Conservation (phyloP, 129 eudicot genomes). For the Tagetes patula region DNA sequence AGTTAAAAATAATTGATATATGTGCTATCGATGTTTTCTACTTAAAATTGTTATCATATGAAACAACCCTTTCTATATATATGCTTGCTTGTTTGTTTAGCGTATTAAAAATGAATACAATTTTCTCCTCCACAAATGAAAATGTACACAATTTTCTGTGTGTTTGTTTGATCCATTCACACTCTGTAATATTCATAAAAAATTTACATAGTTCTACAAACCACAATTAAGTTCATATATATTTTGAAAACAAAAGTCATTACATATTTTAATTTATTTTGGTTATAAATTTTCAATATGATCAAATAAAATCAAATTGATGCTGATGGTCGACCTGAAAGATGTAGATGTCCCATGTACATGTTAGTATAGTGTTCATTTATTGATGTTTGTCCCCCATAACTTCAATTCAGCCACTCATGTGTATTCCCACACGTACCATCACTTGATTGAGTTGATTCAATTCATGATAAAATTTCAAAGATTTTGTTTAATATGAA, state of each 20-base stretch:
- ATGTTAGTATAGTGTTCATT: conserved; percentile 3
- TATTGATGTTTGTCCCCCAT: not conserved
- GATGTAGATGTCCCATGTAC: not conserved
- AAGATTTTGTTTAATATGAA: not conserved
- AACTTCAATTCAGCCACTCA: not conserved
- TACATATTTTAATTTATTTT: not conserved
- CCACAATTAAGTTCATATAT: not conserved
- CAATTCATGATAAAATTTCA: not conserved
- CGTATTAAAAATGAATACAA: too few relatives aligned
- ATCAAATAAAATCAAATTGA: not conserved
- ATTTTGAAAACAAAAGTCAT: not conserved
- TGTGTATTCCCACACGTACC: conserved; percentile 6
- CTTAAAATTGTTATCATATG: too few relatives aligned
- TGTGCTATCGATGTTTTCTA: too few relatives aligned
- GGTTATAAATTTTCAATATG: not conserved
- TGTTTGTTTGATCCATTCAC: not conserved
- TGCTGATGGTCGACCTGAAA: conserved; percentile 2
- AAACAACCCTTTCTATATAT: too few relatives aligned
- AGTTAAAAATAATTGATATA: too few relatives aligned
- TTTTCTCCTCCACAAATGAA: too few relatives aligned
- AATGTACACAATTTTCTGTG: not conserved
- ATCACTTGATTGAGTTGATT: not conserved
- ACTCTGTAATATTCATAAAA: not conserved
- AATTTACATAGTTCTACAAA: not conserved
- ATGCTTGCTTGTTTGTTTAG: too few relatives aligned